Base-by-base conservation (phyloP, 2,329 filamentous ascomycete genomes). In the Nothophaeocryptopus gaeumannii region DNA sequence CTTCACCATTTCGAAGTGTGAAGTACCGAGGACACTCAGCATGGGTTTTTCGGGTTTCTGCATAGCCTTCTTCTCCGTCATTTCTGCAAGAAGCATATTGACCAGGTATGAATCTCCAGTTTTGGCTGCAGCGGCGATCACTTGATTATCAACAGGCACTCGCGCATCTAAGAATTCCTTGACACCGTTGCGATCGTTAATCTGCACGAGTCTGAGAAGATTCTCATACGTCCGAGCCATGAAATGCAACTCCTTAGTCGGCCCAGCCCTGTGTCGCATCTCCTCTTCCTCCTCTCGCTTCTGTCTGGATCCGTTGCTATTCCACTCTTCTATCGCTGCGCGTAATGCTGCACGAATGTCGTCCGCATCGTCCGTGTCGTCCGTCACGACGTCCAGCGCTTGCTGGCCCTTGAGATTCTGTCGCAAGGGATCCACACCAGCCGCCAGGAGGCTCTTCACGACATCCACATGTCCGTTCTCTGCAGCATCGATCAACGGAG, bases 401-500 rank as follows among this genome's bases (percentile, higher is more conserved):
- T 96, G 89, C 65, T 96, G 86, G 5, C 93, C 93, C 62, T 90
- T 86, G n/a, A 89, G 84, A 66, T 97, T 96, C 39, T 90, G 85
- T 59, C 90, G 88, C 42, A 90, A 84, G 41, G 93, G 93, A 65
- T 99, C 95, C 10, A 95, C 92, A 9, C 91, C 92, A 49, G 91
- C 86, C 47, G 86, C 82, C 2, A 99, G 76, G 31, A 99, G 74
- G 8, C 96, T 76, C 63, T 84, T 88, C 36, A 99, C 88, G 3
- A 97, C 92, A 13, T 87, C 88, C 7, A 96, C 68, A 65, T 99
- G 91, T 1, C 89, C 89, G 63, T 99, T 99, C 61, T 97, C 93
- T 26, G 97, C 90, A 5, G 93, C 93, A 73, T 99, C 93, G 46
- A 99, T 85, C 32, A 99, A 78, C 26, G 93, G 93, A 0, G 93